phyloP scores from a whole-genome alignment of 2,329 filamentous ascomycete species.

The Ceratocystis destructans region DNA sequence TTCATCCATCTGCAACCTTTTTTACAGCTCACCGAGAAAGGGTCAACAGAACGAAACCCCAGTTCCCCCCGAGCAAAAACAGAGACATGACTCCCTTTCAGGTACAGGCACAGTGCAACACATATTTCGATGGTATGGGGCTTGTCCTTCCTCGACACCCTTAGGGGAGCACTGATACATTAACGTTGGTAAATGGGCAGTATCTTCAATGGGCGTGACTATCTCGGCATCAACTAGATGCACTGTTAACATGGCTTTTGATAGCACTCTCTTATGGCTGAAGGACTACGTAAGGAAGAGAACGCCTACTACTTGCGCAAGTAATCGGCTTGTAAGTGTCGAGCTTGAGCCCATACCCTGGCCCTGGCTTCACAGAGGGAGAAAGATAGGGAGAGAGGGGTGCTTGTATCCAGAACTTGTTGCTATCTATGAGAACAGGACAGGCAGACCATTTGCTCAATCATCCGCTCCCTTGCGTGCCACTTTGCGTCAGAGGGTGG shows the following conservation, averaged over 20 bases:
- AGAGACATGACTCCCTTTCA: slow-evolving; percentile 1
- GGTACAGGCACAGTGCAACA: neutral
- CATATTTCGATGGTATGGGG: too few relatives aligned
- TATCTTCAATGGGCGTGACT: too few relatives aligned
- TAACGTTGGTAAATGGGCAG: too few relatives aligned
- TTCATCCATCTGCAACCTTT: neutral
- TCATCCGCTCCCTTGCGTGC: slow-evolving; percentile 12
- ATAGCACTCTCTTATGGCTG: too few relatives aligned
- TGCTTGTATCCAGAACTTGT: neutral
- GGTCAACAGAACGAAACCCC: neutral
- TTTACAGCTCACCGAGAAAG: neutral
- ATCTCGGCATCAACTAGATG: too few relatives aligned
- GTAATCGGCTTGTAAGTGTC: neutral
- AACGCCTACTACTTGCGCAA: neutral
- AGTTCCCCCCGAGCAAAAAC: neutral
- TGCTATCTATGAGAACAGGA: neutral
- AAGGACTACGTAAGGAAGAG: too few relatives aligned
- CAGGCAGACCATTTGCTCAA: neutral
- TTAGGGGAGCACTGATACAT: too few relatives aligned
- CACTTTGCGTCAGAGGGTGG: slow-evolving; percentile 1
- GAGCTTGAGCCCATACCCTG: neutral
- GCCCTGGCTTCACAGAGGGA: too few relatives aligned
- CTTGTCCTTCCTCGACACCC: too few relatives aligned
- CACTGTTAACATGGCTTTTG: too few relatives aligned
- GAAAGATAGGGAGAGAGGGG: neutral